A percentile compares a stretch with the other conserved stretches of the same genome.
Conservation (phyloP, 2,329 filamentous ascomycete genomes). For the Gaeumannomyces sp. region DNA sequence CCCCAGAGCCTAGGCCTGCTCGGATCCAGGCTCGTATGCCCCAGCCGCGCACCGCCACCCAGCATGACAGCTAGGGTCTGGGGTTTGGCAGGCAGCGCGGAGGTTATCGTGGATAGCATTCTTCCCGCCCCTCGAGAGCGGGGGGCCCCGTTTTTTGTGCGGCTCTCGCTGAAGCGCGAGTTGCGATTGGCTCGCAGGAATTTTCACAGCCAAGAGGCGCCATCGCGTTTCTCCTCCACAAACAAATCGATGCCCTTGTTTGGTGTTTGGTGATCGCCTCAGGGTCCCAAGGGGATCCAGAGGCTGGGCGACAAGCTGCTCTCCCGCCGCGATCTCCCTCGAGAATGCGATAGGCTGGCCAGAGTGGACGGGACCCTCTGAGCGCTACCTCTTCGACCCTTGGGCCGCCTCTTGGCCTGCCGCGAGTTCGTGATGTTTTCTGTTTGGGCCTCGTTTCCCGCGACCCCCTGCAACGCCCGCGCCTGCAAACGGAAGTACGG, state of each 20-base stretch:
- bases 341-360: background rate
- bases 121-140: background rate
- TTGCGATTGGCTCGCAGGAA: background rate
- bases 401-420: background rate
- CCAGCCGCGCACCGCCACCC: background rate
- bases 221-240: background rate
- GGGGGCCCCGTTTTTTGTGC: background rate
- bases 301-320: too few relatives aligned
- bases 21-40: too few relatives aligned
- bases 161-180: background rate
- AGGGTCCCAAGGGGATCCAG: too few relatives aligned
- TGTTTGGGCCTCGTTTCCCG: background rate
- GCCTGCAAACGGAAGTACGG: background rate
- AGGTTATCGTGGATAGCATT: background rate
- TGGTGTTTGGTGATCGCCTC: background rate
- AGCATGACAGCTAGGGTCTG: background rate
- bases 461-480: background rate
- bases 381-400: background rate
- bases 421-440: background rate
- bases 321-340: background rate
- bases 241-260: background rate
- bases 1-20: background rate
- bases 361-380: background rate
- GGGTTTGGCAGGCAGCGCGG: too few relatives aligned
- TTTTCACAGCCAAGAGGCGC: background rate